These are phyloP conservation scores for Leishmania braziliensis DNA, from an alignment of 208 protist genomes.

Conservation along the genomic window DNA sequence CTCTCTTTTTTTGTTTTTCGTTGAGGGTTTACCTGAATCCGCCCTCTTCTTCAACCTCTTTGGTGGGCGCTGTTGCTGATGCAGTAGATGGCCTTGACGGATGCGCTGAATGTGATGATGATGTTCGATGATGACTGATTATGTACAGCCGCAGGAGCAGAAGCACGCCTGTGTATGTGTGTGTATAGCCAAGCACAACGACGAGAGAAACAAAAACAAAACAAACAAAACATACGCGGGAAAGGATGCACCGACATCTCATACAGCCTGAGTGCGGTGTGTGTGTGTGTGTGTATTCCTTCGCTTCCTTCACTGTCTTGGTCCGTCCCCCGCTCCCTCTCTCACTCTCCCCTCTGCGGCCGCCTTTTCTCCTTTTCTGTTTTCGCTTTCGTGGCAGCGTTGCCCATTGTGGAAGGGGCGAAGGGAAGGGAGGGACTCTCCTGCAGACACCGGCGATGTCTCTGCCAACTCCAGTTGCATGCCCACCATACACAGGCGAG, in stretches of 20 bases:
- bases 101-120: not conserved
- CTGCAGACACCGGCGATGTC: not conserved
- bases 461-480: not conserved
- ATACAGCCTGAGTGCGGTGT: not conserved
- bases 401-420: not conserved
- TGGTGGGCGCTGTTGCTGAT: not conserved
- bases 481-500: not conserved
- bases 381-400: not conserved
- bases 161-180: not conserved
- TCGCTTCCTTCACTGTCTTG: too few species aligned
- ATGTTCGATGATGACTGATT: conserved; percentile 1
- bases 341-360: not conserved
- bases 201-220: not conserved
- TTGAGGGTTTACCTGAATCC: not conserved
- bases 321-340: too few species aligned
- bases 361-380: not conserved
- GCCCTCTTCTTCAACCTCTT: not conserved
- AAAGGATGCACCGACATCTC: not conserved
- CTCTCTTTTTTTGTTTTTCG: not conserved
- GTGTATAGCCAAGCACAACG: not conserved
- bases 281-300: not conserved
- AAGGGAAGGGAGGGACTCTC: not conserved
- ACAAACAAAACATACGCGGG: not conserved
- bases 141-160: not conserved
- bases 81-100: not conserved